Percentiles rank a stretch among this genome's conserved stretches.
Conservation (phyloP, 2,329 filamentous ascomycete genomes). For the Coniella vitis region DNA sequence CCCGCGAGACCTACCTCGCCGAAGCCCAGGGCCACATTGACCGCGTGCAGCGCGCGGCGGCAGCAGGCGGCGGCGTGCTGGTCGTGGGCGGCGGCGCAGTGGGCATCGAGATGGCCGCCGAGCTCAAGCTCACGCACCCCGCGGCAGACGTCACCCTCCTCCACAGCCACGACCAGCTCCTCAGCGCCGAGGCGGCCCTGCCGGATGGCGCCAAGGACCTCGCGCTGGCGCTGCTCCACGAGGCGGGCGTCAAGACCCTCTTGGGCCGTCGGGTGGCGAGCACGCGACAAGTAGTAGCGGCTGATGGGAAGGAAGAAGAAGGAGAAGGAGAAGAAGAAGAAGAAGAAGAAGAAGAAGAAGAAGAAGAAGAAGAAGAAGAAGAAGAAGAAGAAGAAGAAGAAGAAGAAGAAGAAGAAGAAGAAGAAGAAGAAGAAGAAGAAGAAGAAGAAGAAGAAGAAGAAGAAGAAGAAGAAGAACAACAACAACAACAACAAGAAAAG, state of each 20-base stretch:
- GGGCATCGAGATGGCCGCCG: constrained; percentile 75
- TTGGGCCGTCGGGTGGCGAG: constrained; percentile 52
- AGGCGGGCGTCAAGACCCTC: constrained; percentile 59
- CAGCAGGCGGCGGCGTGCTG: constrained; percentile 53
- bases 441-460: too few relatives aligned
- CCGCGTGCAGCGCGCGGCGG: constrained; percentile 38
- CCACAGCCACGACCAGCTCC: constrained; percentile 62
- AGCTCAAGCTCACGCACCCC: constrained; percentile 64
- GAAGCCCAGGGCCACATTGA: constrained; percentile 57
- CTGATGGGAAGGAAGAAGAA: too few relatives aligned
- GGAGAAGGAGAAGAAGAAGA: constrained; percentile 37
- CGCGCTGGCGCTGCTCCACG: constrained; percentile 49
- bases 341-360: too few relatives aligned
- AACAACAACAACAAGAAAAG: too few relatives aligned
- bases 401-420: too few relatives aligned
- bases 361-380: too few relatives aligned
- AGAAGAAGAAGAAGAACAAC: too few relatives aligned
- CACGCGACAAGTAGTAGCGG: too few relatives aligned
- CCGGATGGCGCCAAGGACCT: constrained; percentile 62
- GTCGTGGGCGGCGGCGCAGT: constrained; percentile 72
- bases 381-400: too few relatives aligned
- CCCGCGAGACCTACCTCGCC: constrained; percentile 53
- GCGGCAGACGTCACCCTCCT: constrained; percentile 62
- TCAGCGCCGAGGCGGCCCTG: constrained; percentile 68
- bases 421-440: too few relatives aligned